Base-by-base conservation (phyloP, 2,329 filamentous ascomycete species). In the Capronia coronata region DNA sequence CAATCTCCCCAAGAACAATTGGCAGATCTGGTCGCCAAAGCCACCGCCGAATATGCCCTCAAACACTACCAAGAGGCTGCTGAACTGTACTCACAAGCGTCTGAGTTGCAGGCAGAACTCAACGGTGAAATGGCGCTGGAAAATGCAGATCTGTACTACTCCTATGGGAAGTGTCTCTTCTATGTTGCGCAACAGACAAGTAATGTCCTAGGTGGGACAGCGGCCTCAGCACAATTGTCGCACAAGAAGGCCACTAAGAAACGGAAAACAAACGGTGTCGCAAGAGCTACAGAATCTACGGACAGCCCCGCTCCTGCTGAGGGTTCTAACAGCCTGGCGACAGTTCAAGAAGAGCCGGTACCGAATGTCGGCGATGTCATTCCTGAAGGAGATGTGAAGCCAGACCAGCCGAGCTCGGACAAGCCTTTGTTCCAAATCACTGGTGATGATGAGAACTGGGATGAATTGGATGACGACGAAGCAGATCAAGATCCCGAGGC, bases 131-230 rank as follows among this genome's bases (percentile, higher is more conserved):
- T 94, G 77, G 82, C 82, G 13, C 82, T 87, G 2, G 83, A 88
- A 50, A 98, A 98, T 62, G 91, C 90, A 43, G 91, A 97, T 65
- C 80, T 98, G 40, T 80, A 97, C 16, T 98, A 94, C 68, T 80
- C 89, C 57, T 98, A 98, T 69, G 93, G 93, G 11, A 87, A 91
- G 65, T 88, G 88, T 49, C 74, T 98, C 16, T 97, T 94, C 76
- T 90, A 90, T 67, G 86, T 97, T 52, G 93, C 90, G 23, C 86
- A 97, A 66, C 84, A 82, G 67, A 95, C 94, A 69, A 96, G 89
- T 65, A 90, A 97, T 64, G 90, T 98, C 19, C 76, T 98, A 29
- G 93, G 93, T 49, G 87, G 86, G 27, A 86, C 85, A 63, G 85
- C 90, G 16, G 77, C 79, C 11, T 71, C 75, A 1, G 75, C 75